Conservation (phyloP, 345 rosid species). For the Reutealis trisperma region DNA sequence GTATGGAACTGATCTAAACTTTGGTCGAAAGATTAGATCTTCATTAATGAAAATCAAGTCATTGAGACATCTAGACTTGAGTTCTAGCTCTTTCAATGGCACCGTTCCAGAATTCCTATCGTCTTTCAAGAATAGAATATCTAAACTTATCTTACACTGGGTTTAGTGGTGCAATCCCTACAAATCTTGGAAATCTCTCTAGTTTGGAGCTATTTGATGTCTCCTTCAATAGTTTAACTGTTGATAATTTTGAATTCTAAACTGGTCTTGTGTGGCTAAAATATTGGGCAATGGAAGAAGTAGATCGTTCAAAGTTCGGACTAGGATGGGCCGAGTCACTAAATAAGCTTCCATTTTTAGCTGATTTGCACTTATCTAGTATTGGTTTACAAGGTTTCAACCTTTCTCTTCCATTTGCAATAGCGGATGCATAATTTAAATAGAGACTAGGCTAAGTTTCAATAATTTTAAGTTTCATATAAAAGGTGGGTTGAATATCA, state of each 20-base stretch:
- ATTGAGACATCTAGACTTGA: slow-evolving; percentile 38
- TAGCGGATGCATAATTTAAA: too few relatives aligned
- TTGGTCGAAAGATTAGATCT: not conserved
- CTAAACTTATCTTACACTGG: too few relatives aligned
- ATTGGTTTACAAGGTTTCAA: slow-evolving; percentile 31
- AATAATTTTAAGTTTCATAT: too few relatives aligned
- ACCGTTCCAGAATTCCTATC: slow-evolving; percentile 14
- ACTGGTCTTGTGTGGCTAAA: slow-evolving; percentile 33
- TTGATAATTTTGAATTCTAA: slow-evolving; percentile 31
- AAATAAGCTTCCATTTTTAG: slow-evolving; percentile 1
- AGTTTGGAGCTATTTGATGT: too few relatives aligned
- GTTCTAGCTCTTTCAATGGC: slow-evolving; percentile 27
- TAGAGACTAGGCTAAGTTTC: too few relatives aligned
- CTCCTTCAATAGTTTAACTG: slow-evolving; percentile 16
- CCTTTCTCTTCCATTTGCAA: slow-evolving; percentile 9
- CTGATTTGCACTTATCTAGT: slow-evolving; percentile 29
- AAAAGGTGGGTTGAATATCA: too few relatives aligned
- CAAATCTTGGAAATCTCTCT: too few relatives aligned
- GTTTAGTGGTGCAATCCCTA: too few relatives aligned
- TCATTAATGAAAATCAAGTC: slow-evolving; percentile 29
- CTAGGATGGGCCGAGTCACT: not conserved
- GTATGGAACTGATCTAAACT: not conserved
- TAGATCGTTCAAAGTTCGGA: not conserved
- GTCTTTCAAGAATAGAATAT: too few relatives aligned
- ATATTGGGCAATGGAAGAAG: slow-evolving; percentile 13